These are phyloP conservation scores for Microglena sp. DNA, from an alignment of 139 green algal species.

Conservation along the genomic window DNA sequence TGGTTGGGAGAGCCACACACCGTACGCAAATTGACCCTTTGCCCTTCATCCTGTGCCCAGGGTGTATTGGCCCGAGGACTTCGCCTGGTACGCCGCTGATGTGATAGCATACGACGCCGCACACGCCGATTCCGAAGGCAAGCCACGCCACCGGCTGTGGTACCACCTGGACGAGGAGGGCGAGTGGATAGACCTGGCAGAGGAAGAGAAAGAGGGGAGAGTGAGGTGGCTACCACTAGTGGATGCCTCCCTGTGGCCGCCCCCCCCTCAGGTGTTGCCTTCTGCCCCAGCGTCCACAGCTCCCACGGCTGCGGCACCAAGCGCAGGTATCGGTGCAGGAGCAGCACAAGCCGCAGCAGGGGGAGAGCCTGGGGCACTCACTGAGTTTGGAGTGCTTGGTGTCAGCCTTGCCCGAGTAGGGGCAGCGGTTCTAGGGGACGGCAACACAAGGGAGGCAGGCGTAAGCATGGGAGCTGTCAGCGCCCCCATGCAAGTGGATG, in stretches of 20 bases:
- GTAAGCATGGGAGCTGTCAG: no score
- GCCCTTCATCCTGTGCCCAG: conserved; percentile 12
- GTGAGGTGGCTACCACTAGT: conserved; percentile 45
- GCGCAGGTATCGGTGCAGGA: conserved; percentile 4
- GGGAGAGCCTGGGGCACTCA: not conserved
- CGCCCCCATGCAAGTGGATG: no score
- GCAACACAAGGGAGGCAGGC: no score
- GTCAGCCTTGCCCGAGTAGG: no score
- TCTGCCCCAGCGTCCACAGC: conserved; percentile 18
- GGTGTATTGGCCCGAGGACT: conserved; percentile 58
- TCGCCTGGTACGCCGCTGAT: conserved; percentile 60
- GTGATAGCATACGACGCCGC: conserved; percentile 32
- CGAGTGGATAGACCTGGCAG: conserved; percentile 28
- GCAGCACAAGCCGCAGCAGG: conserved; percentile 6
- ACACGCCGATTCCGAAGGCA: no score
- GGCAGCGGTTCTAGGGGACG: no score
- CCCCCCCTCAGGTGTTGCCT: conserved; percentile 1
- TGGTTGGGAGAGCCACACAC: no score
- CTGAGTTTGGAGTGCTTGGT: not conserved
- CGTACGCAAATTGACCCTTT: no score
- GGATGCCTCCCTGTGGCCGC: conserved; percentile 27
- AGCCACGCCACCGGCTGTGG: conserved; percentile 46
- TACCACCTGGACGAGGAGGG: conserved; percentile 49
- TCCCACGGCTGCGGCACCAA: conserved; percentile 4
- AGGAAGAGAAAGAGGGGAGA: conserved; percentile 30